Percentiles rank a stretch among this genome's conserved stretches.
These are phyloP conservation scores for Cladosporium sp. DNA, from an alignment of 2,329 filamentous ascomycete genomes.

Conservation along the genomic window DNA sequence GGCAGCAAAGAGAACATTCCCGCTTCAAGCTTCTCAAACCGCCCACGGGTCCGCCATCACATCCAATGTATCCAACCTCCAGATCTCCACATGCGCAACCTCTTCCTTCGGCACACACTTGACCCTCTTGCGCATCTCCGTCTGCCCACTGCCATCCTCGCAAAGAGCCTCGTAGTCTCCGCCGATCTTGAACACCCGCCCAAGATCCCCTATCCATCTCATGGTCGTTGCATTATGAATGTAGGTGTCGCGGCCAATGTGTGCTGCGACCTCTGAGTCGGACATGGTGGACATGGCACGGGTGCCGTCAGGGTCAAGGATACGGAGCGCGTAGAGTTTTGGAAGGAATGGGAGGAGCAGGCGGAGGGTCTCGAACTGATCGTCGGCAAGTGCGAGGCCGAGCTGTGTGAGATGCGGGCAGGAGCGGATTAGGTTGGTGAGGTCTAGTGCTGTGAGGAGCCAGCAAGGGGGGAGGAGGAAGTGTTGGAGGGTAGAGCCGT, in stretches of 20 bases:
- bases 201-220: conserved; percentile 43
- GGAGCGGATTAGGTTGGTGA: conserved; percentile 53
- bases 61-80: conserved; percentile 44
- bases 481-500: conserved; percentile 55
- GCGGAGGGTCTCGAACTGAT: conserved; percentile 51
- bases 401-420: conserved; percentile 62
- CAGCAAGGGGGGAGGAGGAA: conserved; percentile 59
- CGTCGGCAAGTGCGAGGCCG: conserved; percentile 58
- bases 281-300: background rate
- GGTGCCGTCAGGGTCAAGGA: conserved; percentile 36
- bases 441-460: conserved; percentile 50
- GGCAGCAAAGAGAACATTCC: background rate
- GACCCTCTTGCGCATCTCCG: conserved; percentile 32
- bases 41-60: conserved; percentile 23
- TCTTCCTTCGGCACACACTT: conserved; percentile 36
- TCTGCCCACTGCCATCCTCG: conserved; percentile 26
- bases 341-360: conserved; percentile 40
- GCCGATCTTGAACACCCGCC: conserved; percentile 40
- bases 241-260: conserved; percentile 29
- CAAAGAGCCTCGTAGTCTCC: conserved; percentile 24
- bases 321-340: conserved; percentile 43
- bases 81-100: conserved; percentile 47
- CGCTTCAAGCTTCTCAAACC: background rate
- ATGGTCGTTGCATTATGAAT: conserved; percentile 27
- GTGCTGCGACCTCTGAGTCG: conserved; percentile 35